Percentiles rank a stretch among this genome's conserved stretches.
Conservation (phyloP, 495 filamentous ascomycete genomes). For the Annulohypoxylon moriforme region DNA sequence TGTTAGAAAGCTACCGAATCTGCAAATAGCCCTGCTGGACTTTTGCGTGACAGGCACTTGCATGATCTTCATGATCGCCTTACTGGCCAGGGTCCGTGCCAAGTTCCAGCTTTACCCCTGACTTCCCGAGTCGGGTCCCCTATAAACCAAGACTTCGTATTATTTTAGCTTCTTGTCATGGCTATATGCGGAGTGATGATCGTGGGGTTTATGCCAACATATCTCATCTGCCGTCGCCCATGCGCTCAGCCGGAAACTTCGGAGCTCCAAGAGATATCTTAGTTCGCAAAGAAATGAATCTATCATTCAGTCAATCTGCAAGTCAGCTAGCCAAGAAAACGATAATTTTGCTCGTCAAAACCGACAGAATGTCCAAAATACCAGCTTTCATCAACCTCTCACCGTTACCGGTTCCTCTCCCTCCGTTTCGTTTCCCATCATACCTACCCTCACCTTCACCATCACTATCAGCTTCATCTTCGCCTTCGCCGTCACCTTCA, state of each 20-base stretch:
- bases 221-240: neutral
- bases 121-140: neutral
- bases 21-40: slow-evolving; percentile 12
- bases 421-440: neutral
- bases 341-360: neutral
- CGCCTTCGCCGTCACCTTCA: neutral
- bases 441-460: neutral
- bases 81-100: neutral
- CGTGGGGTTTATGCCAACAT: neutral
- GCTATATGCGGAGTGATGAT: neutral
- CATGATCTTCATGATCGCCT: slow-evolving; percentile 5
- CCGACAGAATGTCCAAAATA: neutral
- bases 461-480: neutral
- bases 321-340: neutral
- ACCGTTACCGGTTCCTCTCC: neutral
- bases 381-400: neutral
- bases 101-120: slow-evolving; percentile 5
- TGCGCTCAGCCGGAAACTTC: neutral
- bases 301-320: neutral
- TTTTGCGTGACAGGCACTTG: slow-evolving; percentile 11
- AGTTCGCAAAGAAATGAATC: neutral
- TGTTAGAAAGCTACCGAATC: slow-evolving; percentile 6
- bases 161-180: neutral
- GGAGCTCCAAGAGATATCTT: neutral
- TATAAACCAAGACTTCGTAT: slow-evolving; percentile 3